phyloP scores from a whole-genome alignment of 106 monocot species.

The Narthecium ossifragum region DNA sequence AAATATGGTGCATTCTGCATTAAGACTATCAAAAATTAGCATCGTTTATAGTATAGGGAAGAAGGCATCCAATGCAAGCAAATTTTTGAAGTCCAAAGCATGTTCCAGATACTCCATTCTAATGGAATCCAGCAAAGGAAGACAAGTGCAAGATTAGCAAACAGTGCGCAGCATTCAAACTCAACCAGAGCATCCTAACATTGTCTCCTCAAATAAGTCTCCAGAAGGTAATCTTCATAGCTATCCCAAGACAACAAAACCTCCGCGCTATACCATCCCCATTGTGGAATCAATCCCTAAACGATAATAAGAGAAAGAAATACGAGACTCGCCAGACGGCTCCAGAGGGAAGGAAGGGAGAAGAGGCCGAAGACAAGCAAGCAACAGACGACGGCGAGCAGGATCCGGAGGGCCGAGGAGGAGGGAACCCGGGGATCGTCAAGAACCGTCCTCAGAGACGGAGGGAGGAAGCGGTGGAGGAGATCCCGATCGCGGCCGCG shows the following conservation, averaged over 20 bases:
- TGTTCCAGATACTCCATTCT: background rate
- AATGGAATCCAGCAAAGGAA: background rate
- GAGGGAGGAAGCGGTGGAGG: conserved; percentile 15
- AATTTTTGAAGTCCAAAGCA: background rate
- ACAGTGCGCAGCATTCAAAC: background rate
- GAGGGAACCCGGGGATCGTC: conserved; percentile 23
- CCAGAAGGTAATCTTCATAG: background rate
- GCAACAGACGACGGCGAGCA: conserved; percentile 26
- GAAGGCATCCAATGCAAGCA: background rate
- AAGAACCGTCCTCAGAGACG: conserved; percentile 24
- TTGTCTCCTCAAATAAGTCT: background rate
- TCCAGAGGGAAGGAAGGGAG: conserved; percentile 53
- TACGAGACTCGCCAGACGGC: conserved; percentile 39
- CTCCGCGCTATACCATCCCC: too few species aligned
- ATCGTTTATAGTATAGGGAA: too few species aligned
- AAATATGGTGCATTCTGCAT: conserved; percentile 77
- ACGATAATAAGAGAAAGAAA: background rate
- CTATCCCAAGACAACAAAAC: background rate
- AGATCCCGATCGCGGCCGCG: conserved; percentile 9
- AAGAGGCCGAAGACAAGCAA: conserved; percentile 26
- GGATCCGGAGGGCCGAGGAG: conserved; percentile 18
- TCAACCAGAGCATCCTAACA: background rate
- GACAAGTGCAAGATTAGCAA: background rate
- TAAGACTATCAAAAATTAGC: background rate
- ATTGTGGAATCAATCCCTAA: background rate